A percentile compares a stretch with the other conserved stretches of the same genome.
phyloP scores from a whole-genome alignment of 306 rosid species.

The Pachyrhizus erosus region DNA sequence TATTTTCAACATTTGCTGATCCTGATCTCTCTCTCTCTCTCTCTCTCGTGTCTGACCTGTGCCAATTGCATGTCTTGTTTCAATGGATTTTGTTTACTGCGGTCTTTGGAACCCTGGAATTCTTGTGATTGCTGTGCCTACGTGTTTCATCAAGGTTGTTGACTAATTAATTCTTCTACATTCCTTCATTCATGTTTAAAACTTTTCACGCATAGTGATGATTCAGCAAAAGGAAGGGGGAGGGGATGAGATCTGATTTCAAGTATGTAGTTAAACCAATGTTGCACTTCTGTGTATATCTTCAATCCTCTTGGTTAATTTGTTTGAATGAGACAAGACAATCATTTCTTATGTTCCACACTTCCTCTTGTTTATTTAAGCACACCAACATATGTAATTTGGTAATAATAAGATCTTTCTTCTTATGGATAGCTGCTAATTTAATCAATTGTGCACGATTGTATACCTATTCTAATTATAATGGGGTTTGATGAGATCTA shows the following conservation, averaged over 20 bases:
- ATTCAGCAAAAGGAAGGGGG: background rate
- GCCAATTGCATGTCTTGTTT: conserved; percentile 27
- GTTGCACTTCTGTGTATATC: conserved; percentile 32
- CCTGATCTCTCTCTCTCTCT: conserved; percentile 44
- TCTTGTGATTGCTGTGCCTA: conserved; percentile 16
- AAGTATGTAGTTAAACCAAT: conserved; percentile 40
- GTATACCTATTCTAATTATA: background rate
- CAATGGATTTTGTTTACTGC: conserved; percentile 13
- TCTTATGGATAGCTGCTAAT: background rate
- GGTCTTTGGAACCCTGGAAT: conserved; percentile 15
- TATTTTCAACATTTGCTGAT: conserved; percentile 21
- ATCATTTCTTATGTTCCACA: conserved; percentile 2
- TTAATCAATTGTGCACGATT: background rate
- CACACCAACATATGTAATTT: background rate
- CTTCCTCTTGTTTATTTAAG: background rate
- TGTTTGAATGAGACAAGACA: conserved; percentile 18
- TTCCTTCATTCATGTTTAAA: conserved; percentile 9
- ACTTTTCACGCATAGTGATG: conserved; percentile 19
- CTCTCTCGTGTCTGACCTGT: background rate
- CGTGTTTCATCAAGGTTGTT: conserved; percentile 34
- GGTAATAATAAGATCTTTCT: conserved; percentile 10
- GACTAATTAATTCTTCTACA: conserved; percentile 36
- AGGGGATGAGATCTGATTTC: conserved; percentile 45
- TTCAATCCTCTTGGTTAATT: conserved; percentile 9
- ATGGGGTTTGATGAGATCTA: conserved; percentile 24